Percentiles rank a stretch among this genome's conserved stretches.
Evolutionary conservation across 179 eudicot species (phyloP).

Genomic region (Gypsophila paniculata): DNA sequence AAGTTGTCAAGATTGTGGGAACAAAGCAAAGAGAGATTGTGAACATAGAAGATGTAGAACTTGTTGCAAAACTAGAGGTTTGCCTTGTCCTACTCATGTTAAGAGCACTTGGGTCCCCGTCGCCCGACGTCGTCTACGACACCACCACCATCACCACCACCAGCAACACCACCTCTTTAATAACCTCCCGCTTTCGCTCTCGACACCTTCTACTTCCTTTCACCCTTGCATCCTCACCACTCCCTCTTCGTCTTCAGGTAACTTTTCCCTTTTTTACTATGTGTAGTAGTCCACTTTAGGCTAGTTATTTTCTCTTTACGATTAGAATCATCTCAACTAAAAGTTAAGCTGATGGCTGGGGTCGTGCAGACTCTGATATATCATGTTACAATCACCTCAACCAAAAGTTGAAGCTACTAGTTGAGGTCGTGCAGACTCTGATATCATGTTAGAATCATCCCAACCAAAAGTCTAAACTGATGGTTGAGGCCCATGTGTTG

Average conservation of each 20-base stretch:
- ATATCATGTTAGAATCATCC: too few species aligned
- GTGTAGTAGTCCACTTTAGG: too few species aligned
- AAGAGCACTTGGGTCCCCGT: slow-evolving; percentile 77
- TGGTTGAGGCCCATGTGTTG: too few species aligned
- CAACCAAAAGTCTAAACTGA: too few species aligned
- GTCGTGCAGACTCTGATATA: too few species aligned
- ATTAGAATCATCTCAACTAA: too few species aligned
- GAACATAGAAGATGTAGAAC: slow-evolving; percentile 53
- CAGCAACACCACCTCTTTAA: slow-evolving; percentile 21
- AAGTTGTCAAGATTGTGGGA: slow-evolving; percentile 45
- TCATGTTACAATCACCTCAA: too few species aligned
- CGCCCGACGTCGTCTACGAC: slow-evolving; percentile 42
- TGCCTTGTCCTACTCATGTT: slow-evolving; percentile 60
- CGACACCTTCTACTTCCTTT: slow-evolving; percentile 15
- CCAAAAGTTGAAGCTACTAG: too few species aligned
- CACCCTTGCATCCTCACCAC: slow-evolving; percentile 7
- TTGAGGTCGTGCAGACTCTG: too few species aligned
- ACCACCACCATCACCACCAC: slow-evolving; percentile 30
- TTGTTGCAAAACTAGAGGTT: slow-evolving; percentile 65
- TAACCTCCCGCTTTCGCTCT: slow-evolving; percentile 31
- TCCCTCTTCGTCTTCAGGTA: slow-evolving; percentile 28
- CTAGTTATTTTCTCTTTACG: too few species aligned
- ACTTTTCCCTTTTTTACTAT: too few species aligned
- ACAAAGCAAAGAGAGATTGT: slow-evolving; percentile 65
- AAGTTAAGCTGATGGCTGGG: too few species aligned